phyloP scores from a whole-genome alignment of 1,284 basidiomycete genomes.

The Ceratobasidium sp. region DNA sequence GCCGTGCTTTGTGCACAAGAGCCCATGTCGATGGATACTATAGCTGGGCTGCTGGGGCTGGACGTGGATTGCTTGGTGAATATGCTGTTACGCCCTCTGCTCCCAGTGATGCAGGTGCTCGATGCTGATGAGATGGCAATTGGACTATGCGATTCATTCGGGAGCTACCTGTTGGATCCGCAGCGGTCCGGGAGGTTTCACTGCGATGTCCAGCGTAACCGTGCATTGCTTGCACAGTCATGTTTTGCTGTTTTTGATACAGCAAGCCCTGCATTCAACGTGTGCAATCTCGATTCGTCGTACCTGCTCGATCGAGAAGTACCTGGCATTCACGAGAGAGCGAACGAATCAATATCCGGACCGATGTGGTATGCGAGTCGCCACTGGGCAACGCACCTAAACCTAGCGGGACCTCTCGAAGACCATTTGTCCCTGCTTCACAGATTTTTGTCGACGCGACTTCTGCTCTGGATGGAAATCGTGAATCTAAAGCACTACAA shows the following conservation, averaged over 20 bases:
- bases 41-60: neutral
- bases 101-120: constrained; percentile 2
- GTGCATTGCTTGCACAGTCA: neutral
- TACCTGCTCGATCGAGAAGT: constrained; percentile 1
- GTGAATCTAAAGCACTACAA: constrained; percentile 15
- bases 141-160: neutral
- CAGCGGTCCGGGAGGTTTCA: neutral
- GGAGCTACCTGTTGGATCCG: neutral
- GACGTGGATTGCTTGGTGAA: neutral
- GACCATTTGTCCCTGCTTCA: neutral
- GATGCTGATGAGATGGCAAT: neutral
- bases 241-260: constrained; percentile 3
- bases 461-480: constrained; percentile 31
- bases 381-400: constrained; percentile 1
- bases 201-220: neutral
- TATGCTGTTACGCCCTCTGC: neutral
- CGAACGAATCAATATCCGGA: neutral
- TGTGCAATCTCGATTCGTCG: constrained; percentile 15
- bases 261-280: constrained; percentile 9
- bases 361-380: constrained; percentile 10
- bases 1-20: constrained; percentile 6
- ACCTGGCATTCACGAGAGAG: neutral
- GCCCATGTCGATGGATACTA: neutral
- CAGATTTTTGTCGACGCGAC: neutral
- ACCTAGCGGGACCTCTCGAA: neutral